Conservation (phyloP, 1,284 basidiomycete species). For the Cryptococcus sp. region DNA sequence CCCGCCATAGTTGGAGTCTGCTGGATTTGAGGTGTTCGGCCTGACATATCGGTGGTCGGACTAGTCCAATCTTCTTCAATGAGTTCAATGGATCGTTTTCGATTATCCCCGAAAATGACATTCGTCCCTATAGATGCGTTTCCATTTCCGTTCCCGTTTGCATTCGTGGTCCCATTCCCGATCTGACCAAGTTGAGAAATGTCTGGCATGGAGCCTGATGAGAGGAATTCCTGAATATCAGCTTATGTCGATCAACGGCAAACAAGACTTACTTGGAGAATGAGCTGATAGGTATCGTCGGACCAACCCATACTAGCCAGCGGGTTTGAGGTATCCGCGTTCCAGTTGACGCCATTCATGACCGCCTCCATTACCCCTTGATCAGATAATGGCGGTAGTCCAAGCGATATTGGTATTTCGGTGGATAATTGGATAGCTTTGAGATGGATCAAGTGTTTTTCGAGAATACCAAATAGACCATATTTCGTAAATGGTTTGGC, state of each 20-base stretch:
- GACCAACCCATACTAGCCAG: slow-evolving; percentile 43
- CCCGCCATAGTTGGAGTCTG: not conserved
- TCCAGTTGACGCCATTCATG: slow-evolving; percentile 15
- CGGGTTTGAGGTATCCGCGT: slow-evolving; percentile 29
- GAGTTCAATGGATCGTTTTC: slow-evolving; percentile 37
- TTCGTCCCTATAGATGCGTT: slow-evolving; percentile 29
- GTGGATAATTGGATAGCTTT: slow-evolving; percentile 77
- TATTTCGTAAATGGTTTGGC: slow-evolving; percentile 96
- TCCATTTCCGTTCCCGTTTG: not conserved
- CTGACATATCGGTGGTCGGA: not conserved
- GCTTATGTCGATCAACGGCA: not conserved
- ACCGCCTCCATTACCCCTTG: slow-evolving; percentile 54
- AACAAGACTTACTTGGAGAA: slow-evolving; percentile 29
- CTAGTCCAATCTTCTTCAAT: slow-evolving; percentile 29
- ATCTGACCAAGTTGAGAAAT: slow-evolving; percentile 9
- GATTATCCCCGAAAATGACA: slow-evolving; percentile 30
- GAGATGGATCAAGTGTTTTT: slow-evolving; percentile 92
- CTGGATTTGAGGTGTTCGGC: slow-evolving; percentile 3
- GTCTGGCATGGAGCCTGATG: slow-evolving; percentile 29
- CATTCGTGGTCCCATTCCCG: slow-evolving; percentile 2
- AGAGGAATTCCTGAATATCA: slow-evolving; percentile 23
- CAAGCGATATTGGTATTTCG: slow-evolving; percentile 61
- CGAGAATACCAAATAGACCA: slow-evolving; percentile 83
- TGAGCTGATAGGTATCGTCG: slow-evolving; percentile 43
- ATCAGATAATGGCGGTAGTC: slow-evolving; percentile 66